Base-by-base conservation (phyloP, 106 monocot species). In the Dendrobium nobile region DNA sequence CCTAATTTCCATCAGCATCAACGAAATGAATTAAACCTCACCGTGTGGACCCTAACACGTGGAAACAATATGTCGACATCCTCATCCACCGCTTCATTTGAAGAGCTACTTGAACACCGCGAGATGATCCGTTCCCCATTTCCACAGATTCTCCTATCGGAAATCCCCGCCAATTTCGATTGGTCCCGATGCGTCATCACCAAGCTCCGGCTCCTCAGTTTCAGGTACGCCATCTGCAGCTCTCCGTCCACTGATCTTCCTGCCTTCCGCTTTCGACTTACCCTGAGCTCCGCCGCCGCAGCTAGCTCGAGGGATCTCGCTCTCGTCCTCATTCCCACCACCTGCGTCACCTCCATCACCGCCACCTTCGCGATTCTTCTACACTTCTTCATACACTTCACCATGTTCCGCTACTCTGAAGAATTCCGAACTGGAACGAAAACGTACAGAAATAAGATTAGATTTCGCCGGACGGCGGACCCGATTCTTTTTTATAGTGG, bases 241-340 rank as follows among this genome's bases (percentile, higher is more conserved):
- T 83, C 78, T n/a, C 41, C 70, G 0, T 3, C 15, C 47, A 2
- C 37, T 16, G 82, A 72, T 22, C 77, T 41, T 18, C 48, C 26
- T 61, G 58, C 54, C 19, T 75, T 76, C 24, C 22, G 11, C 13
- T 24, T 24, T 48, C 24, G 76, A 18, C 74, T 74, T 15, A 4
- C 74, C 41, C 40, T 18, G 19, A 13, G 19, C 77, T n/a, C 67
- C 82, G 37, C 40, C 37, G 54, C 78, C 41, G 68, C 19, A 2
- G 78, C 82, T 31, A 83, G 64, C 37, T 78, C 82, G 19, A 78
- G 10, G 41, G 82, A 78, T 77, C 67, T 83, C 70, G 82, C 82
- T 70, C 82, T 77, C 40, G 82, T 83, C 72, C 82, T 47, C 72
- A 83, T 77, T 18, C 82, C 82, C n/a, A 72, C 70, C 72, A 42